These are phyloP conservation scores for Decorospora gaudefroyi DNA, from an alignment of 2,329 filamentous ascomycete genomes.

Conservation along the genomic window DNA sequence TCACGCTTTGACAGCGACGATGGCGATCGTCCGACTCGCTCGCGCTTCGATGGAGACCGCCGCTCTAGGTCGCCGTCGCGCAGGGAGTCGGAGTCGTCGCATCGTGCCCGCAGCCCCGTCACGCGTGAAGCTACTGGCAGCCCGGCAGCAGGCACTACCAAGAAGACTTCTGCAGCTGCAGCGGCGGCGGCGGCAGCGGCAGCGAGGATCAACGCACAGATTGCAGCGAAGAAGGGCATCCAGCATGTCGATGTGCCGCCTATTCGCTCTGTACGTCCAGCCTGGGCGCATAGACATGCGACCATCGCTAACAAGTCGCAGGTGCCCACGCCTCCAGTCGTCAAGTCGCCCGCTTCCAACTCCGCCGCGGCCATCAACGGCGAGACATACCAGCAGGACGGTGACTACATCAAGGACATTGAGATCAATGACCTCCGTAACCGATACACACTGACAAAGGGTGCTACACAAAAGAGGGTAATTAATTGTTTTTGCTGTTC, in stretches of 20 bases:
- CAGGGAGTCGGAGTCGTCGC: slow-evolving; percentile 66
- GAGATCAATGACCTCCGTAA: slow-evolving; percentile 98
- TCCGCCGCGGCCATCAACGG: slow-evolving; percentile 60
- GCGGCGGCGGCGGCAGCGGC: slow-evolving; percentile 81
- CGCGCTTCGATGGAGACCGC: slow-evolving; percentile 71
- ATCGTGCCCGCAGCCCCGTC: slow-evolving; percentile 81
- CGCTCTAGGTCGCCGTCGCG: slow-evolving; percentile 74
- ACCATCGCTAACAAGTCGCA: slow-evolving; percentile 23
- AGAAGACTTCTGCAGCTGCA: slow-evolving; percentile 62
- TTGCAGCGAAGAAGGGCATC: slow-evolving; percentile 73
- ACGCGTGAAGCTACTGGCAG: slow-evolving; percentile 55
- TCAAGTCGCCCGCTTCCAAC: slow-evolving; percentile 60
- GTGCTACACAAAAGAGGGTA: slow-evolving; percentile 99
- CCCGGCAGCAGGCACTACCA: slow-evolving; percentile 53
- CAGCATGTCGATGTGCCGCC: slow-evolving; percentile 90
- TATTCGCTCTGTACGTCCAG: slow-evolving; percentile 63
- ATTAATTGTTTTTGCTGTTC: slow-evolving; percentile 75
- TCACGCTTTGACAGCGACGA: slow-evolving; percentile 95
- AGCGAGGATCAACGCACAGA: slow-evolving; percentile 55
- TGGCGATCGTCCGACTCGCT: slow-evolving; percentile 63
- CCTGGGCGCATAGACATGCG: background rate
- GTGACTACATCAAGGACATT: slow-evolving; percentile 98
- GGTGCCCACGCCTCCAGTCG: slow-evolving; percentile 56
- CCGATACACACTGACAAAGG: slow-evolving; percentile 95
- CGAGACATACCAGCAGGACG: slow-evolving; percentile 92